phyloP scores from a whole-genome alignment of 768 basidiomycete genomes.

The Trichaptum fuscoviolaceum region DNA sequence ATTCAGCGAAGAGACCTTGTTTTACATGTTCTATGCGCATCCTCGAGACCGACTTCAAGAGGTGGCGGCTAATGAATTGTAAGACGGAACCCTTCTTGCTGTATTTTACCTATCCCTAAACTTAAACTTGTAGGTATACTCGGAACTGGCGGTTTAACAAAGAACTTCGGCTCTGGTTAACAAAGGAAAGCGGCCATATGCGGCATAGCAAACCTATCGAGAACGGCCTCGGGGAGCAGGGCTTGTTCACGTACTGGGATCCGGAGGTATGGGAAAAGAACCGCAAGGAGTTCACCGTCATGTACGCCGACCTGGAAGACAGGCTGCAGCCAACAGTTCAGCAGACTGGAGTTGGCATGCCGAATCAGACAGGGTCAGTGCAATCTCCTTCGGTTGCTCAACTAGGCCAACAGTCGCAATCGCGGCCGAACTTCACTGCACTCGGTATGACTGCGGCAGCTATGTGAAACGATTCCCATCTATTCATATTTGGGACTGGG shows the following conservation, averaged over 20 bases:
- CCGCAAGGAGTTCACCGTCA: slow-evolving; percentile 70
- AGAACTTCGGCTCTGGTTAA: slow-evolving; percentile 78
- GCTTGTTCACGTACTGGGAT: slow-evolving; percentile 89
- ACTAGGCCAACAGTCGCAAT: not conserved
- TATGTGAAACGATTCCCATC: not conserved
- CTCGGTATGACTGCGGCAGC: not conserved
- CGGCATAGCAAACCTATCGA: slow-evolving; percentile 70
- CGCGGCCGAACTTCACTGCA: not conserved
- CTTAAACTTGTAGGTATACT: slow-evolving; percentile 57
- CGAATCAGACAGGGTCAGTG: not conserved
- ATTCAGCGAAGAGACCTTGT: slow-evolving; percentile 94
- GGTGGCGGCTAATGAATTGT: slow-evolving; percentile 93
- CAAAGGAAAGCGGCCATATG: slow-evolving; percentile 74
- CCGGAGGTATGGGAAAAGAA: slow-evolving; percentile 74
- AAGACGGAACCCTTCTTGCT: slow-evolving; percentile 31
- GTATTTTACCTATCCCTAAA: not conserved
- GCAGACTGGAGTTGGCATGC: not conserved
- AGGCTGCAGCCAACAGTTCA: slow-evolving; percentile 32
- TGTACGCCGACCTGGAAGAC: slow-evolving; percentile 72
- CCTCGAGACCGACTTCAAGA: slow-evolving; percentile 92
- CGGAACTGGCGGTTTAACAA: slow-evolving; percentile 98
- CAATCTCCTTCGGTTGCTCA: not conserved
- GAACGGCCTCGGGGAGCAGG: slow-evolving; percentile 64
- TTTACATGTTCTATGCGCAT: slow-evolving; percentile 97
- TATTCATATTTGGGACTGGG: not conserved